Evolutionary conservation across 768 basidiomycete species (phyloP).

Genomic region (Cystofilobasidium bisporidii): DNA sequence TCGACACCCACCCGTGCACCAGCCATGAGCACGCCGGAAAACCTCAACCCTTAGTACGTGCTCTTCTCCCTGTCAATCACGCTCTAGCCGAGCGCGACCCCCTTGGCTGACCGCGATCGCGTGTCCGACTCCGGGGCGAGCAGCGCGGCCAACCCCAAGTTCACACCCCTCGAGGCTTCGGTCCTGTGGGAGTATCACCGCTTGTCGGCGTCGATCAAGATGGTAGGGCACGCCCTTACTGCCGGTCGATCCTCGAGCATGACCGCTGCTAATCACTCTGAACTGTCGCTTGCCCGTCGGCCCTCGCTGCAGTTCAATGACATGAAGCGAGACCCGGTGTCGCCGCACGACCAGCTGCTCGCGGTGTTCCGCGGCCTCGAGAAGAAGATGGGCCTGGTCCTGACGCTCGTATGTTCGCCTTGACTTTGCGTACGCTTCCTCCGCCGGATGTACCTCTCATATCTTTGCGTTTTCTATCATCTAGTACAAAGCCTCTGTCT

Average conservation of each 20-base stretch:
- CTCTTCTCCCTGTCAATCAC: too few relatives aligned
- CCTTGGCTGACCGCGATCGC: too few relatives aligned
- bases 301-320: slow-evolving; percentile 1
- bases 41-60: slow-evolving; percentile 18
- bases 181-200: slow-evolving; percentile 91
- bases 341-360: slow-evolving; percentile 66
- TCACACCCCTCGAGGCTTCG: slow-evolving; percentile 62
- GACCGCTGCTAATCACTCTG: neutral
- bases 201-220: slow-evolving; percentile 66
- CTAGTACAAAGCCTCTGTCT: slow-evolving; percentile 92
- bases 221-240: slow-evolving; percentile 44
- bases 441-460: slow-evolving; percentile 14
- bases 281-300: neutral
- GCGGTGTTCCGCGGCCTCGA: slow-evolving; percentile 69
- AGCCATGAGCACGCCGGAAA: neutral
- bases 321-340: slow-evolving; percentile 58
- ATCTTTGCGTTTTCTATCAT: too few relatives aligned
- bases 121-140: neutral
- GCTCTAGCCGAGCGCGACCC: too few relatives aligned
- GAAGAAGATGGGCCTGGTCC: slow-evolving; percentile 86
- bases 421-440: neutral
- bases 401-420: slow-evolving; percentile 62
- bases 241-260: too few relatives aligned
- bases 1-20: too few relatives aligned
- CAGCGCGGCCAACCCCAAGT: slow-evolving; percentile 22